Conservation (phyloP, 2,329 filamentous ascomycete species). For the Teratosphaeria zuluensis region DNA sequence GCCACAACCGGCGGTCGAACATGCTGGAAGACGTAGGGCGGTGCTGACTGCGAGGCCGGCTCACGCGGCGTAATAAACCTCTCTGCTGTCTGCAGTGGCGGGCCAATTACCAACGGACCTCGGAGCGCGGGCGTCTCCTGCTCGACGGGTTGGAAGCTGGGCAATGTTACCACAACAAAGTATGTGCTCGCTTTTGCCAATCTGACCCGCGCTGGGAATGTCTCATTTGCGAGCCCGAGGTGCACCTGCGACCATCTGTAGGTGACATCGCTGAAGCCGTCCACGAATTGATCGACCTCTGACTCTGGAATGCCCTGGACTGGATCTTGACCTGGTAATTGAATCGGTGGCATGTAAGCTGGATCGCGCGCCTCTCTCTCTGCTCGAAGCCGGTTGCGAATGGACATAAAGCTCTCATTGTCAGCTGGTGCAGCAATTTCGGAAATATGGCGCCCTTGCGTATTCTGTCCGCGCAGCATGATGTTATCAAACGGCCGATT, state of each 20-base stretch:
- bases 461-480: conserved; percentile 26
- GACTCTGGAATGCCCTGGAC: conserved; percentile 31
- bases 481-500: conserved; percentile 37
- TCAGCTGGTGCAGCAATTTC: conserved; percentile 36
- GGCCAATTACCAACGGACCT: neutral
- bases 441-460: conserved; percentile 29
- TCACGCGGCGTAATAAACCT: conserved; percentile 4
- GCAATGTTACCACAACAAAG: conserved; percentile 35
- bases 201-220: conserved; percentile 25
- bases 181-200: conserved; percentile 37
- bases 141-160: conserved; percentile 19
- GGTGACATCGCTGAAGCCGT: conserved; percentile 33
- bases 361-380: conserved; percentile 41
- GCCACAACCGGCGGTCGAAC: conserved; percentile 6
- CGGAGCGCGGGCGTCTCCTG: neutral
- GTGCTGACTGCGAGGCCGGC: conserved; percentile 7
- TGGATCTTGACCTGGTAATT: conserved; percentile 34
- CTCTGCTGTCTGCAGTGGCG: neutral
- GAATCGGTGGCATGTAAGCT: conserved; percentile 41
- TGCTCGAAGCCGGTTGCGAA: conserved; percentile 36
- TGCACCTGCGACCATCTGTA: conserved; percentile 33
- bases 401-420: conserved; percentile 32
- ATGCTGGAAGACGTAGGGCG: conserved; percentile 7
- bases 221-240: conserved; percentile 24
- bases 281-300: conserved; percentile 36